Percentiles rank a stretch among this genome's conserved stretches.
These are phyloP conservation scores for Litchi chinensis DNA, from an alignment of 345 rosid species.

Conservation along the genomic window DNA sequence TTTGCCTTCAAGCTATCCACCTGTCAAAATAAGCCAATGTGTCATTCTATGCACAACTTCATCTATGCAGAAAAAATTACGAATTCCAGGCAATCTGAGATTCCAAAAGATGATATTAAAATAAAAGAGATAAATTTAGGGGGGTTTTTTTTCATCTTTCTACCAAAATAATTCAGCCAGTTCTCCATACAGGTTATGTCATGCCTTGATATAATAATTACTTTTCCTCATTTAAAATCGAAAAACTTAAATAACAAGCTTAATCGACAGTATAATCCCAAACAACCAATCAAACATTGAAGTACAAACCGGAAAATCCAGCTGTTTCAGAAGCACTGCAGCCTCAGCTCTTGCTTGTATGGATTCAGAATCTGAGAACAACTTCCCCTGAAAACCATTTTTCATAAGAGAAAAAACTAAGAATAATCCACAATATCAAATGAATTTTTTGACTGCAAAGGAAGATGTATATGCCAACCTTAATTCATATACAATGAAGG, in stretches of 20 bases:
- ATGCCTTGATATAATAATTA: not conserved
- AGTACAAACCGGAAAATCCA: slow-evolving; percentile 89
- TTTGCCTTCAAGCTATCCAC: slow-evolving; percentile 81
- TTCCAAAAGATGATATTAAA: not conserved
- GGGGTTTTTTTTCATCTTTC: not conserved
- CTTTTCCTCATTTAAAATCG: not conserved
- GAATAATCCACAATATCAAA: not conserved
- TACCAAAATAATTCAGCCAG: not conserved
- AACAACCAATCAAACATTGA: slow-evolving; percentile 21
- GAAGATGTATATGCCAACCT: not conserved
- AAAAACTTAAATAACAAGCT: not conserved
- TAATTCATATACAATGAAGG: slow-evolving; percentile 16
- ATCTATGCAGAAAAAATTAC: slow-evolving; percentile 3
- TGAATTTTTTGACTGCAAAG: not conserved
- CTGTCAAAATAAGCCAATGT: slow-evolving; percentile 37
- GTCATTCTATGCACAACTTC: not conserved
- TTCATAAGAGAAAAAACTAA: not conserved
- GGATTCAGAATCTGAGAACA: slow-evolving; percentile 92
- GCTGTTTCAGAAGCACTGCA: slow-evolving; percentile 89
- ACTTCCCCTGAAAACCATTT: slow-evolving; percentile 60
- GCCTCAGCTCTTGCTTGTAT: slow-evolving; percentile 98
- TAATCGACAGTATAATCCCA: slow-evolving; percentile 18
- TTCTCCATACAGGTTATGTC: not conserved
- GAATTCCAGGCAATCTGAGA: not conserved
- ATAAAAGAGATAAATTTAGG: not conserved